phyloP scores from a whole-genome alignment of 2,329 filamentous ascomycete species.

The Blumeriella jaapii region DNA sequence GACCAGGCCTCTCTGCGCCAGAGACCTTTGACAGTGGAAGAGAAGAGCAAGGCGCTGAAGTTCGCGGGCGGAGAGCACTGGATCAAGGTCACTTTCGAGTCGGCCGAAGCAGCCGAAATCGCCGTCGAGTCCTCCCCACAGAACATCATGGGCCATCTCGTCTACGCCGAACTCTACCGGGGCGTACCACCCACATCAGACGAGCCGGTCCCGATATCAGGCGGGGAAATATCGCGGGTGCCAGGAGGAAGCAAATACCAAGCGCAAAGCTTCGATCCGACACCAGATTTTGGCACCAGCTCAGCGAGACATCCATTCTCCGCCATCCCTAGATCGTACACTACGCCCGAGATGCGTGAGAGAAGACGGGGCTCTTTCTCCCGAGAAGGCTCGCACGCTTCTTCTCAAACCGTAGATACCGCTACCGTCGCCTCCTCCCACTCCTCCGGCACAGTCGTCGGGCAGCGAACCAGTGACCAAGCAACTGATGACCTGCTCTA shows the following conservation, averaged over 20 bases:
- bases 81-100: conserved; percentile 81
- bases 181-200: conserved; percentile 54
- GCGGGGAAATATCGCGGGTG: conserved; percentile 2
- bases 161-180: conserved; percentile 60
- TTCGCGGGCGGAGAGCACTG: conserved; percentile 81
- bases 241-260: conserved; percentile 7
- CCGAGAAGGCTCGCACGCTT: conserved; percentile 23
- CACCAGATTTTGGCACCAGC: conserved; percentile 8
- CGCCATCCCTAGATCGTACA: conserved; percentile 20
- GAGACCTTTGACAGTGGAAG: conserved; percentile 54
- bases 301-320: conserved; percentile 13
- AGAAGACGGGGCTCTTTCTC: conserved; percentile 24
- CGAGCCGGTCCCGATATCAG: conserved; percentile 40
- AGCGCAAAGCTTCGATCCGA: conserved; percentile 9
- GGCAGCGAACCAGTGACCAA: conserved; percentile 12
- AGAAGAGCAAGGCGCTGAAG: conserved; percentile 67
- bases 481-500: conserved; percentile 31
- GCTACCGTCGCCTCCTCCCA: conserved; percentile 33
- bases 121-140: conserved; percentile 62
- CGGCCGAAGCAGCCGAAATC: conserved; percentile 55
- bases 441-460: conserved; percentile 22
- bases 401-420: conserved; percentile 47
- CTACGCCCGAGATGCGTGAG: conserved; percentile 21
- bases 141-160: conserved; percentile 55
- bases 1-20: conserved; percentile 60